phyloP scores from a whole-genome alignment of 352 stramenopile species.

The Globisporangium orthogonon region DNA sequence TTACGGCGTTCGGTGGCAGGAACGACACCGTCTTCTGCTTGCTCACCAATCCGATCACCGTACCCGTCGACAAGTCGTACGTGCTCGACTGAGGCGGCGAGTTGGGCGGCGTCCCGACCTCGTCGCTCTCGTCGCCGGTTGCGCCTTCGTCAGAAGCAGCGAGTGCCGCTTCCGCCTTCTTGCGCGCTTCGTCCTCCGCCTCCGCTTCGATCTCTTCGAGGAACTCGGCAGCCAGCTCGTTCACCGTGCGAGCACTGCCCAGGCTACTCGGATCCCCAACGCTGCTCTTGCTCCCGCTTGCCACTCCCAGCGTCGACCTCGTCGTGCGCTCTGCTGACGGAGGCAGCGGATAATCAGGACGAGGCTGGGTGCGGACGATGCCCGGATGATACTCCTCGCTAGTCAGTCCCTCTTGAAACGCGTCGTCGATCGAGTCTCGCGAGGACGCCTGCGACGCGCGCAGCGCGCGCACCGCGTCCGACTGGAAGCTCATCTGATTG shows the following conservation, averaged over 20 bases:
- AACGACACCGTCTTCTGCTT: slow-evolving; percentile 14
- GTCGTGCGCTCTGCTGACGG: neutral
- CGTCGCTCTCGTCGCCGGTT: slow-evolving; percentile 8
- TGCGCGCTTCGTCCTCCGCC: slow-evolving; percentile 30
- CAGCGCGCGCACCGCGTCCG: slow-evolving; percentile 32
- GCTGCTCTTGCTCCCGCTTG: slow-evolving; percentile 18
- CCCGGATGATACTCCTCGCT: slow-evolving; percentile 4
- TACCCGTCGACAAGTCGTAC: slow-evolving; percentile 4
- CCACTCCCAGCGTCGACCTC: neutral
- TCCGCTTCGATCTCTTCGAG: slow-evolving; percentile 42
- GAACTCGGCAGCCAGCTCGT: slow-evolving; percentile 39
- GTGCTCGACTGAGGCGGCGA: slow-evolving; percentile 12
- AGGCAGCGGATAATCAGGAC: neutral
- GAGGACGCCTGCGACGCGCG: slow-evolving; percentile 50
- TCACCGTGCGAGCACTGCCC: slow-evolving; percentile 22
- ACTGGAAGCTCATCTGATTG: slow-evolving; percentile 32
- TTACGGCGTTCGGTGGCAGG: slow-evolving; percentile 1
- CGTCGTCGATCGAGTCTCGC: slow-evolving; percentile 71
- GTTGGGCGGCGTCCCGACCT: slow-evolving; percentile 11
- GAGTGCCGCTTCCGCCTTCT: slow-evolving; percentile 12
- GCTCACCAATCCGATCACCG: neutral
- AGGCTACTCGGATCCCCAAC: slow-evolving; percentile 22
- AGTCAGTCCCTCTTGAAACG: slow-evolving; percentile 28
- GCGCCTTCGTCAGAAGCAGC: slow-evolving; percentile 4
- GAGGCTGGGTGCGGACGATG: neutral